phyloP scores from a whole-genome alignment of 495 filamentous ascomycete genomes.

The Thozetella sp. region DNA sequence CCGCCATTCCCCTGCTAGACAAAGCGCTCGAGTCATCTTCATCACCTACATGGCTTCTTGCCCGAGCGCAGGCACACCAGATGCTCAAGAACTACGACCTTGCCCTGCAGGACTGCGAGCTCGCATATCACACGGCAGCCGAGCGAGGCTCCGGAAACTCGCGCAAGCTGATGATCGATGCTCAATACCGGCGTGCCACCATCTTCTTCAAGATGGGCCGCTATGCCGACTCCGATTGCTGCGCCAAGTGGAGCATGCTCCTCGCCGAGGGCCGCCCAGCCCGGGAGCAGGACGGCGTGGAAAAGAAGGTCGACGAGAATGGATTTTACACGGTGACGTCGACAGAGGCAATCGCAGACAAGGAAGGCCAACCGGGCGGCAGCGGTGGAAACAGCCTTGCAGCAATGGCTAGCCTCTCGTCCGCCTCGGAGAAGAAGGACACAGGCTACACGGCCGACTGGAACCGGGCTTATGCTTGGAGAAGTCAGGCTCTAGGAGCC shows the following conservation, averaged over 20 bases:
- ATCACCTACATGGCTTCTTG: constrained; percentile 82
- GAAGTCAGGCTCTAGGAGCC: constrained; percentile 38
- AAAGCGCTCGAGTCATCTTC: constrained; percentile 68
- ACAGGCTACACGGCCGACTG: constrained; percentile 25
- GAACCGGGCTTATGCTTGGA: constrained; percentile 39
- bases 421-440: constrained; percentile 7
- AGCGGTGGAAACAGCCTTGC: background rate
- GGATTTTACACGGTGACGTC: constrained; percentile 37
- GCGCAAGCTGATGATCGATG: constrained; percentile 75
- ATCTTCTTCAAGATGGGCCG: constrained; percentile 70
- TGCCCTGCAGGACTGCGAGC: constrained; percentile 80
- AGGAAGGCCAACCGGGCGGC: constrained; percentile 27
- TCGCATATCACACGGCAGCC: constrained; percentile 67
- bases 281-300: constrained; percentile 37
- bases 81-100: constrained; percentile 52
- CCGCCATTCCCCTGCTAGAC: constrained; percentile 75
- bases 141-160: constrained; percentile 64
- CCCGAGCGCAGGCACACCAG: constrained; percentile 82
- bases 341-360: constrained; percentile 22
- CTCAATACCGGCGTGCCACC: constrained; percentile 80
- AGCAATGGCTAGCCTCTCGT: background rate
- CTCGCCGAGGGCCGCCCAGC: constrained; percentile 47
- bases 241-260: constrained; percentile 67
- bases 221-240: constrained; percentile 75
- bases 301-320: constrained; percentile 33